Evolutionary conservation across 2,329 filamentous ascomycete species (phyloP).

Genomic region (Calonectria pauciramosa): DNA sequence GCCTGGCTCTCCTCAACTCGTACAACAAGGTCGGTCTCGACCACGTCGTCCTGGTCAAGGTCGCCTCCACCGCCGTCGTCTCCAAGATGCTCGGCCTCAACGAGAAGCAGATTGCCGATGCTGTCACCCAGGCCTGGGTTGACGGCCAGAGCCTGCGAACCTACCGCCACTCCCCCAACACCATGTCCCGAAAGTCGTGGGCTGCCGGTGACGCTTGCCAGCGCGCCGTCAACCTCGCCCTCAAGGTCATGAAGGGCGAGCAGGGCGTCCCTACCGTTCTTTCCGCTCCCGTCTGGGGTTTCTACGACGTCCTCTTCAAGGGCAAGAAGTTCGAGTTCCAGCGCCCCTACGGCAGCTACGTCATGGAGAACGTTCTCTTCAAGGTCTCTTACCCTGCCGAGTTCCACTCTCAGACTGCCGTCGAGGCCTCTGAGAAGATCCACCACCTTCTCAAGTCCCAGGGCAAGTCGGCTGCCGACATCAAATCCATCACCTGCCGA

Average conservation of each 20-base stretch:
- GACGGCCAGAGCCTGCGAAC: constrained; percentile 96
- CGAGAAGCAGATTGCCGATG: constrained; percentile 93
- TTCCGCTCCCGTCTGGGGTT: constrained; percentile 94
- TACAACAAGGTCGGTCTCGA: constrained; percentile 99
- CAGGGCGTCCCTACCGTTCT: constrained; percentile 92
- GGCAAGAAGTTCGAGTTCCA: constrained; percentile 97
- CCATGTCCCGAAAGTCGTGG: constrained; percentile 99
- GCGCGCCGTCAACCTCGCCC: constrained; percentile 89
- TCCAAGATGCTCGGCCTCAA: constrained; percentile 93
- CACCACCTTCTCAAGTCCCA: constrained; percentile 84
- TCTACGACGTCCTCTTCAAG: constrained; percentile 98
- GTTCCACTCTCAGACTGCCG: constrained; percentile 98
- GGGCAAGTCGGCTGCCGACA: constrained; percentile 94
- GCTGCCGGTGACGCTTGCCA: constrained; percentile 98
- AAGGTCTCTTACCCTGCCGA: constrained; percentile 99
- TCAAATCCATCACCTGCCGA: constrained; percentile 92
- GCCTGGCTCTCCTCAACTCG: constrained; percentile 95
- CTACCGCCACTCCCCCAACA: constrained; percentile 98
- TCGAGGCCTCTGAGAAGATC: constrained; percentile 93
- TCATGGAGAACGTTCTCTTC: constrained; percentile 99
- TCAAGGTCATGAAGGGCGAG: constrained; percentile 94
- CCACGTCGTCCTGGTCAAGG: constrained; percentile 98
- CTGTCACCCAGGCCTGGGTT: constrained; percentile 96
- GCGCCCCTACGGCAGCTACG: constrained; percentile 95
- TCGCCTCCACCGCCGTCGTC: constrained; percentile 93